Evolutionary conservation across 2,329 filamentous ascomycete genomes (phyloP).

Genomic region (Monilinia vaccinii-corymbosi): DNA sequence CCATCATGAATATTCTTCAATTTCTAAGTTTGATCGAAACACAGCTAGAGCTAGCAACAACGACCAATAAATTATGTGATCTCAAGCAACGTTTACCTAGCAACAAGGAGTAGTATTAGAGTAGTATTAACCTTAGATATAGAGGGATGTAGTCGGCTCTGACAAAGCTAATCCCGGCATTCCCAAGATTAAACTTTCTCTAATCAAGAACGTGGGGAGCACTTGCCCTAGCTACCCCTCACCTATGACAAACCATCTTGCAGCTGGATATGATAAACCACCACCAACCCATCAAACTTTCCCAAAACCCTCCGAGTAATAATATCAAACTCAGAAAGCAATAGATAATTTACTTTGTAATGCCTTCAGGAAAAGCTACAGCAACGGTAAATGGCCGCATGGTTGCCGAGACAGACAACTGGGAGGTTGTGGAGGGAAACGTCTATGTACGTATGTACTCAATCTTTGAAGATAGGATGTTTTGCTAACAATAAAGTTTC

Average conservation of each 20-base stretch:
- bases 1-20: no score
- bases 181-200: not conserved
- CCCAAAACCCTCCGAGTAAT: not conserved
- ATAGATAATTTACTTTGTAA: no score
- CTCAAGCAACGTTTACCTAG: no score
- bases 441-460: constrained; percentile 36
- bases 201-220: not conserved
- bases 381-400: constrained; percentile 37
- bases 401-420: constrained; percentile 38
- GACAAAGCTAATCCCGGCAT: not conserved
- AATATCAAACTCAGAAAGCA: not conserved
- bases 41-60: no score
- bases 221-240: constrained; percentile 5
- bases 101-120: no score
- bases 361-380: constrained; percentile 22
- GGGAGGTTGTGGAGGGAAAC: constrained; percentile 40
- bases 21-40: no score
- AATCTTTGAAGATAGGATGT: constrained; percentile 4
- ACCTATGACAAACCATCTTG: not conserved
- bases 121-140: no score
- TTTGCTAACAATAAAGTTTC: constrained; percentile 27
- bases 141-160: not conserved
- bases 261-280: not conserved
- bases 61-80: no score
- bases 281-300: not conserved